Base-by-base conservation (phyloP, 2,329 filamentous ascomycete genomes). In the Fusarium chaquense region DNA sequence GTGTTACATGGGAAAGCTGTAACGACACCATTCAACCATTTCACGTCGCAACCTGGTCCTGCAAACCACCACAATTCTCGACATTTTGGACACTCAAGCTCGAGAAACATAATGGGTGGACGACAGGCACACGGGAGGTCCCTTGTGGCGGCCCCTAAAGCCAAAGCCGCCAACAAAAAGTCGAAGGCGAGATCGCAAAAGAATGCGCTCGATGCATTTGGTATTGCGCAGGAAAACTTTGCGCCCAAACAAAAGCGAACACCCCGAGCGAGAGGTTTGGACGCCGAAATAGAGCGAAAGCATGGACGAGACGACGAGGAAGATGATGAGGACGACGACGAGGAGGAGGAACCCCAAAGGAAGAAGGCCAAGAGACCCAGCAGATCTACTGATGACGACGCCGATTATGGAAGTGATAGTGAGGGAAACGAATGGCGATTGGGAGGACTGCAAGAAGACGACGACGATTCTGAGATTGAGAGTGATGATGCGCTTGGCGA, bases 341-440 rank as follows among this genome's bases (percentile, higher is more conserved):
- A 87, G 0, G 84, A 86, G 6, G 78, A 77, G 5, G 78, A 77
- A 43, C 81, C 82, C 0, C 76, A 79, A 45, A 77, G 80, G 51
- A 83, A 83, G 65, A 82, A 78, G 75, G 71, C 67, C 33, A 82
- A 81, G 77, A 81, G 83, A 40, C 83, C 76, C 78, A 41, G 79
- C 73, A 51, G 79, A 30, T 24, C 79, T 26, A 28, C 45, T 18
- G 81, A 81, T 40, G 86, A 87, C 20, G 85, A 86, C 44, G 84
- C 88, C 18, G 92, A 94, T 61, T 89, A 90, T 68, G 93, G 92
- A 12, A 94, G 91, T 72, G 94, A 97, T 76, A 93, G 91, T 65
- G 92, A 94, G 65, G 94, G 93, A 24, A 92, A 97, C 74, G 89
- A 92, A 75, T 97, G 93, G 93, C 90, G 86, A 51, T 84, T 97